Conservation (phyloP, 1,139 yeast genomes). For the Suhomyces bokatorum region DNA sequence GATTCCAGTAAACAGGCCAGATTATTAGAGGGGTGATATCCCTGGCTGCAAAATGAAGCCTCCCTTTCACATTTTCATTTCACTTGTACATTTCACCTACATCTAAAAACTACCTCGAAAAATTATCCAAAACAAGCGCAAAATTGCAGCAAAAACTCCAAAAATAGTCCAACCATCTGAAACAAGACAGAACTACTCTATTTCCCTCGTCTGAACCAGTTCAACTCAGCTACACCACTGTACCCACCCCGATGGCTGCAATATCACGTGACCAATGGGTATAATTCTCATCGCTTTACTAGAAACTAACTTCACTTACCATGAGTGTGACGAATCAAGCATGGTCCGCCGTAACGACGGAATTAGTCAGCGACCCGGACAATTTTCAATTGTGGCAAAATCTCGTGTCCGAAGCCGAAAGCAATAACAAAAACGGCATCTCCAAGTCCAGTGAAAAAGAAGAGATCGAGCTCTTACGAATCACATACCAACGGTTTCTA, state of each 20-base stretch:
- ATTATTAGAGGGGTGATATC: too few species aligned
- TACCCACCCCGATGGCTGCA: background rate
- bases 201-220: too few species aligned
- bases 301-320: background rate
- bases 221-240: background rate
- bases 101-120: too few species aligned
- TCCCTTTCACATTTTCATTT: too few species aligned
- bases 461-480: slow-evolving; percentile 44
- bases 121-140: too few species aligned
- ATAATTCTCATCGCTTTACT: background rate
- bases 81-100: too few species aligned
- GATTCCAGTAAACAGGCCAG: too few species aligned
- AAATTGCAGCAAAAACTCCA: too few species aligned
- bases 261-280: slow-evolving; percentile 3
- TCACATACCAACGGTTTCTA: slow-evolving; percentile 58
- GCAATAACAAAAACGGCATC: slow-evolving; percentile 36
- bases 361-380: slow-evolving; percentile 44
- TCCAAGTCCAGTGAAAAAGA: slow-evolving; percentile 44
- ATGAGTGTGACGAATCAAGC: slow-evolving; percentile 13
- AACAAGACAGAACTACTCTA: too few species aligned
- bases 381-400: slow-evolving; percentile 52
- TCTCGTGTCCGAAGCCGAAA: slow-evolving; percentile 38
- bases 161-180: too few species aligned
- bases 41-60: too few species aligned
- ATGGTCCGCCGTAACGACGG: slow-evolving; percentile 28